Evolutionary conservation across 2,329 filamentous ascomycete genomes (phyloP).

Genomic region (Claviceps digitariae): DNA sequence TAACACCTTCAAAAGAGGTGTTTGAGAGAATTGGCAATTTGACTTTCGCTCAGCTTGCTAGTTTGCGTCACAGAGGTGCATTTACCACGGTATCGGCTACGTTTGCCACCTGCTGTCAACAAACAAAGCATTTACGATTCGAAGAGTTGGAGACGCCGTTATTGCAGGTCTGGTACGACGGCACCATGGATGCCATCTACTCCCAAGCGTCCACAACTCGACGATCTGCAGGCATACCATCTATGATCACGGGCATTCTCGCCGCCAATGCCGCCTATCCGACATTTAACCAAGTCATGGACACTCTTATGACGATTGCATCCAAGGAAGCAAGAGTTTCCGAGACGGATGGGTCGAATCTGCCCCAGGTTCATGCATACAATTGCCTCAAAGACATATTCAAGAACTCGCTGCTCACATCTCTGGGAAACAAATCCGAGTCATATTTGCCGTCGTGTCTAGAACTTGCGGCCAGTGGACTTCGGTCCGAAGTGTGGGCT

Average conservation of each 20-base stretch:
- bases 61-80: conserved; percentile 76
- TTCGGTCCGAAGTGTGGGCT: conserved; percentile 79
- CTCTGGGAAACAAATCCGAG: conserved; percentile 60
- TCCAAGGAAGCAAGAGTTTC: conserved; percentile 36
- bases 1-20: conserved; percentile 36
- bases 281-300: conserved; percentile 52
- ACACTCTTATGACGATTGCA: conserved; percentile 47
- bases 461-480: conserved; percentile 63
- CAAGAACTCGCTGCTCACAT: conserved; percentile 63
- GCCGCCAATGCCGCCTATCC: conserved; percentile 46
- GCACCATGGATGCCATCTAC: conserved; percentile 56
- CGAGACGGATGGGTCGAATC: conserved; percentile 47
- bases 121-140: conserved; percentile 35
- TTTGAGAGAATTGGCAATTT: conserved; percentile 57
- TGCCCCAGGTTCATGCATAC: conserved; percentile 87
- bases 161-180: conserved; percentile 59
- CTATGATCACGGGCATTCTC: conserved; percentile 70
- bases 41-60: conserved; percentile 70
- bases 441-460: conserved; percentile 60
- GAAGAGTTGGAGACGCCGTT: conserved; percentile 26
- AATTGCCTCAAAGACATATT: conserved; percentile 92
- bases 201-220: conserved; percentile 72
- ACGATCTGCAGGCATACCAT: conserved; percentile 82
- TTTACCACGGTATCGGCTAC: conserved; percentile 88
- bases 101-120: conserved; percentile 66